Evolutionary conservation across 257 asterid genomes (phyloP).

Genomic region (Ilex aquifolium): DNA sequence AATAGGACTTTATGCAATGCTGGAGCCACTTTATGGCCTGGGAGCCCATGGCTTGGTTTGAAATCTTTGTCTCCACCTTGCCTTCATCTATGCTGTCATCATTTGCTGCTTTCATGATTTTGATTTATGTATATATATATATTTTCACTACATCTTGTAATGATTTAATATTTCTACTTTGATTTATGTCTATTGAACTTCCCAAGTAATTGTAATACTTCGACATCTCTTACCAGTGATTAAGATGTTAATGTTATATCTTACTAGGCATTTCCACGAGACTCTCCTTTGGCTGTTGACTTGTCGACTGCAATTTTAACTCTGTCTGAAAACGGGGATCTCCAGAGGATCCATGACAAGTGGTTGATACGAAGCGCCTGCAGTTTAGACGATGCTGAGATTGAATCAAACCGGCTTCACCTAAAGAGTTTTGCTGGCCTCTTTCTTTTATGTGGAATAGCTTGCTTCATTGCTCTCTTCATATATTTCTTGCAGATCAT

Average conservation of each 20-base stretch:
- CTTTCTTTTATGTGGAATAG: slow-evolving; percentile 41
- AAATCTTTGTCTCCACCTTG: too few species aligned
- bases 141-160: not conserved
- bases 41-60: too few species aligned
- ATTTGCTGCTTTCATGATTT: too few species aligned
- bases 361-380: slow-evolving; percentile 52
- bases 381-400: slow-evolving; percentile 25
- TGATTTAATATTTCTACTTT: not conserved
- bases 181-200: not conserved
- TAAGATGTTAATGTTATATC: not conserved
- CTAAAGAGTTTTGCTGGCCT: slow-evolving; percentile 52
- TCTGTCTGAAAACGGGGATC: slow-evolving; percentile 92
- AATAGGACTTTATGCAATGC: too few species aligned
- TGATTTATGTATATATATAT: too few species aligned
- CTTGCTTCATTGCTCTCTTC: slow-evolving; percentile 61
- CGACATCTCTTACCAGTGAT: not conserved
- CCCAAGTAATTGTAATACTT: not conserved
- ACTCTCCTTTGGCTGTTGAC: slow-evolving; percentile 56
- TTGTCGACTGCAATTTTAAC: slow-evolving; percentile 53
- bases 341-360: slow-evolving; percentile 89
- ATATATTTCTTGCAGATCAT: slow-evolving; percentile 49
- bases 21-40: too few species aligned
- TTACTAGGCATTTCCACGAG: slow-evolving; percentile 55
- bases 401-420: slow-evolving; percentile 41
- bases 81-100: too few species aligned